These are phyloP conservation scores for Pseudevernia furfuracea DNA, from an alignment of 495 filamentous ascomycete genomes.

Conservation along the genomic window DNA sequence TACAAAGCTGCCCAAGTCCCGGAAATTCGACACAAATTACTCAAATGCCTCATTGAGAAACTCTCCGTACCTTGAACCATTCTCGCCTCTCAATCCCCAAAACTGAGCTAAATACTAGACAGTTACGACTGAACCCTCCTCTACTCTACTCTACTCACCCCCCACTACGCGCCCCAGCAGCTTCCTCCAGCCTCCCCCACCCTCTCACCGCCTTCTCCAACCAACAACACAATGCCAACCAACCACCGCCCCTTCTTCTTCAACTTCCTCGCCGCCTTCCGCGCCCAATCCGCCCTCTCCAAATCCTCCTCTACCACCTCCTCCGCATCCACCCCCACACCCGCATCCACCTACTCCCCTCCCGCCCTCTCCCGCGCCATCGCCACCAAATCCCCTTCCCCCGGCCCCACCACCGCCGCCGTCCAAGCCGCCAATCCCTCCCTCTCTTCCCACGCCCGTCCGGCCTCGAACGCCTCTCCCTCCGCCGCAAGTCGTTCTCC, in stretches of 20 bases:
- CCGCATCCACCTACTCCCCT: constrained; percentile 13
- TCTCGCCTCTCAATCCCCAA: neutral
- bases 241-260: constrained; percentile 79
- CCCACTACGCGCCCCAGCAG: neutral
- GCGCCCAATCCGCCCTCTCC: constrained; percentile 44
- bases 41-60: constrained; percentile 13
- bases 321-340: constrained; percentile 29
- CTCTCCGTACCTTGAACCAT: neutral
- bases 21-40: neutral
- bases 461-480: constrained; percentile 20
- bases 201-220: constrained; percentile 4
- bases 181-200: neutral
- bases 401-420: constrained; percentile 34
- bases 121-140: neutral
- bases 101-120: neutral
- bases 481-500: constrained; percentile 28
- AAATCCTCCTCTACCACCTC: constrained; percentile 22
- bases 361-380: constrained; percentile 27
- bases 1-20: neutral
- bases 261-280: constrained; percentile 80
- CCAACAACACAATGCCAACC: constrained; percentile 47
- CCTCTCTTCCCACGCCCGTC: constrained; percentile 29
- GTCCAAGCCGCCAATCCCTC: constrained; percentile 33
- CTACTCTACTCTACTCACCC: too few species aligned
- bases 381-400: constrained; percentile 26